Base-by-base conservation (phyloP, 129 eudicot genomes). In the Kitagawia praeruptora region DNA sequence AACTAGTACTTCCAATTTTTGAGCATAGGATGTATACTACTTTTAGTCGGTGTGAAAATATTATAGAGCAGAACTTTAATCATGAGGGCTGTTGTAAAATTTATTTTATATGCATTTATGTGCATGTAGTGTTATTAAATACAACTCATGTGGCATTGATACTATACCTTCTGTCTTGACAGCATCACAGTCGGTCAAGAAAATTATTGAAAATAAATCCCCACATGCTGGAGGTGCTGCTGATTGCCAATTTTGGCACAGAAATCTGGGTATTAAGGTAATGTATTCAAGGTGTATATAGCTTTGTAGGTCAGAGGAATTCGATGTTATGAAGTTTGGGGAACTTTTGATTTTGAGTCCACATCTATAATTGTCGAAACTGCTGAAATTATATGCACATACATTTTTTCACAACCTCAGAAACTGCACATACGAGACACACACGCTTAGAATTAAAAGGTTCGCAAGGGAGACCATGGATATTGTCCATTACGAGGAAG, bases 181-280 rank as follows among this genome's bases (percentile, higher is more conserved):
- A 96, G 99, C 98, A 77, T 96, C 99, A 51, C 99, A 96, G 75
- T 92, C 99, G 46, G 99, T 96, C 82, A 96, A 96, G 89, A 96
- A 92, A 82, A 96, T 96, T 51, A 96, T 96, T 83, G 99, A 96
- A n/a, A 85, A 95, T 95, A 15, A 96, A 96, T 76, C 99, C 98
- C 3, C 87, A 96, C 81, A 96, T 96, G 99, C 89, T 86, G 99
- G 98, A 80, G 99, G 99, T 54, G 99, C 98, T 83, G 99, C 99
- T 67, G 99, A 92, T 85, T 96, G 99, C 85, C 99, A 96, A 82
- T 96, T 96, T 84, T 96, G 99, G 98, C 98, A 96, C 87, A 89
- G 98, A 81, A 96, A 96, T 87, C 78, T 95, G 79, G 99, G 99
- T 77, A 90, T 96, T 58, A 96, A 96, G 99, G 99, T 92, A 84